Base-by-base conservation (phyloP, 768 basidiomycete genomes). In the Mycena venus region DNA sequence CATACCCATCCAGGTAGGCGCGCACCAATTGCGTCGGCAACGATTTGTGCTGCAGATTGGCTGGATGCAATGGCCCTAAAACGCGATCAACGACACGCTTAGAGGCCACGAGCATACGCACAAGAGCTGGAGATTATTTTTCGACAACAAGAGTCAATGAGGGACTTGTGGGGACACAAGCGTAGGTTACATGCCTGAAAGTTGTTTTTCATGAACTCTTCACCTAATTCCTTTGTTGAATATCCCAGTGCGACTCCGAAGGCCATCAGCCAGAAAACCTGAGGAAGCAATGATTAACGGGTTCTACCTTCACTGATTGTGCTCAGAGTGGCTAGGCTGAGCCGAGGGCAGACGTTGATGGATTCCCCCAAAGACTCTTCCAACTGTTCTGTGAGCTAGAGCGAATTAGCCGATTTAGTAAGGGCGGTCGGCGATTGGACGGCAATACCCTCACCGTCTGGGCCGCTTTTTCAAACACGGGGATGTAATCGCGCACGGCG, bases 281-380 rank as follows among this genome's bases (percentile, higher is more conserved):
- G 14, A 7, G 14, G 7, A 38, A 38, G 14, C 8, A 7, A 49
- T n/a, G 14, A 23, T 44, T 2, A 29, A 19, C 12, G 27, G 6
- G 34, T 8, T 14, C n/a, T 47, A 69, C 68, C 68, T 69, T 69
- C 34, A 19, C 42, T 36, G 68, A n/a, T n/a, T n/a, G n/a, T n/a
- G n/a, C n/a, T n/a, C n/a, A n/a, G n/a, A n/a, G n/a, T n/a, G n/a
- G n/a, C 59, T 17, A 25, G 25, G 31, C 56, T 23, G 31, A 69
- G 56, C 3, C 44, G 21, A 1, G 68, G 68, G 7, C 15, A 34
- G 3, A 69, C 10, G 60, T 69, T 56, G 14, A 36, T 44, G 23
- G 53, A 23, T 10, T 5, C 49, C 9, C 19, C 4, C 8, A n/a
- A 44, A 21, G 27, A 40, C 27, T 10, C 38, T 11, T 68, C n/a